phyloP scores from a whole-genome alignment of 768 basidiomycete species.

The Cystofilobasidium capitatum region DNA sequence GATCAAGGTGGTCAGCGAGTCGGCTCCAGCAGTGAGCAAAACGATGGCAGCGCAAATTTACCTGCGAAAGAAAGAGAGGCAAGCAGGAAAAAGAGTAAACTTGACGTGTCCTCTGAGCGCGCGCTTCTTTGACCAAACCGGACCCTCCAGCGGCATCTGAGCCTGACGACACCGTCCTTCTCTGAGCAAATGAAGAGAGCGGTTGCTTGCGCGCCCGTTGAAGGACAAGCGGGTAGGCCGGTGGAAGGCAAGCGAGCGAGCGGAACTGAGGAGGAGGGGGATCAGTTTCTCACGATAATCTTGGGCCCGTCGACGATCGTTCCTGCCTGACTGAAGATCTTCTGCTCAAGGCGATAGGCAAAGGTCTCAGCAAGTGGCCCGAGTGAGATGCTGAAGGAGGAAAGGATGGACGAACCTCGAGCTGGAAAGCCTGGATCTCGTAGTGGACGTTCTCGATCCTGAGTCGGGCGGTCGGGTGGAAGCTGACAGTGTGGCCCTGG shows the following conservation, averaged over 20 bases:
- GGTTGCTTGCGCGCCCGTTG: neutral
- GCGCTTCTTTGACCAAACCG: neutral
- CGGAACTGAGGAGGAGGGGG: neutral
- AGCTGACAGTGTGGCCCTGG: neutral
- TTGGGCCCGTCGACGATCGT: constrained; percentile 23
- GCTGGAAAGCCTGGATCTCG: constrained; percentile 20
- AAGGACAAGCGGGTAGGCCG: neutral
- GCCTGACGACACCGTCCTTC: too few species aligned
- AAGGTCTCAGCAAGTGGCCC: neutral
- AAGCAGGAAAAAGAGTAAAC: constrained; percentile 10
- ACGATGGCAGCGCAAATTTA: too few species aligned
- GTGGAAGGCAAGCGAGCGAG: neutral
- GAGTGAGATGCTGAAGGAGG: neutral
- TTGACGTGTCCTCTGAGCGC: neutral
- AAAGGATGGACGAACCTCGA: constrained; percentile 2
- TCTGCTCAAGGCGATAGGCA: constrained; percentile 7
- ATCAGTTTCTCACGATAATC: constrained; percentile 18
- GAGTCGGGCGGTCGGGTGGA: constrained; percentile 13
- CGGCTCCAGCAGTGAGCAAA: neutral
- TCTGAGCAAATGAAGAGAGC: too few species aligned
- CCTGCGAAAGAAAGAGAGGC: constrained; percentile 15
- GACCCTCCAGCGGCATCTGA: too few species aligned
- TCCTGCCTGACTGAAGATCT: constrained; percentile 18
- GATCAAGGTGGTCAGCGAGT: neutral
- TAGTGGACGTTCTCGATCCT: constrained; percentile 23